phyloP scores from a whole-genome alignment of 208 protist genomes.

The Leishmania mexicana region DNA sequence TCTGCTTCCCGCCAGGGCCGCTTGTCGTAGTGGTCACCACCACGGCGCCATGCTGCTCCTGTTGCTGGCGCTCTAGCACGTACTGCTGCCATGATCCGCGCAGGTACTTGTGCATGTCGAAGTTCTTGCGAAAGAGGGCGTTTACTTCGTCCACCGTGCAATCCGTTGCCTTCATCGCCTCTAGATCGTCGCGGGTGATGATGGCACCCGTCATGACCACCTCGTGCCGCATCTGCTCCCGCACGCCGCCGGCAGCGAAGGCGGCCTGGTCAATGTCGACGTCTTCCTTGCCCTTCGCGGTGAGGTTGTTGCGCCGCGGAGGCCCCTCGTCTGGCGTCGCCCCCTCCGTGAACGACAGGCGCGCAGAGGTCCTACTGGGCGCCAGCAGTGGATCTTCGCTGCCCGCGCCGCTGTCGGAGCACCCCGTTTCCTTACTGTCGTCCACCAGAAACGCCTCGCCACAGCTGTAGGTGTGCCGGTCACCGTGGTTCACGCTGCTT shows the following conservation, averaged over 20 bases:
- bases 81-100: slow-evolving; percentile 40
- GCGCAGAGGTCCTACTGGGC: not conserved
- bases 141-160: slow-evolving; percentile 86
- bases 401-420: not conserved
- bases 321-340: not conserved
- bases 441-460: slow-evolving; percentile 25
- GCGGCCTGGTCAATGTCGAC: not conserved
- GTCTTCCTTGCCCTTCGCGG: not conserved
- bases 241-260: not conserved
- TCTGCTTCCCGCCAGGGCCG: not conserved
- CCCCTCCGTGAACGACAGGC: not conserved
- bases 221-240: not conserved
- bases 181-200: slow-evolving; percentile 65
- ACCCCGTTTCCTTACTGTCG: not conserved
- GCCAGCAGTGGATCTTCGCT: not conserved
- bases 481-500: not conserved
- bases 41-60: slow-evolving; percentile 1
- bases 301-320: not conserved
- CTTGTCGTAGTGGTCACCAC: not conserved
- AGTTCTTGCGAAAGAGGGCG: slow-evolving; percentile 63
- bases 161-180: slow-evolving; percentile 62
- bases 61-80: slow-evolving; percentile 5
- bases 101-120: slow-evolving; percentile 80
- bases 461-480: slow-evolving; percentile 1
- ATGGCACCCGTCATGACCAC: slow-evolving; percentile 1